A percentile compares a stretch with the other conserved stretches of the same genome.
Conservation (phyloP, 2,329 filamentous ascomycete species). For the Claviceps maximensis region DNA sequence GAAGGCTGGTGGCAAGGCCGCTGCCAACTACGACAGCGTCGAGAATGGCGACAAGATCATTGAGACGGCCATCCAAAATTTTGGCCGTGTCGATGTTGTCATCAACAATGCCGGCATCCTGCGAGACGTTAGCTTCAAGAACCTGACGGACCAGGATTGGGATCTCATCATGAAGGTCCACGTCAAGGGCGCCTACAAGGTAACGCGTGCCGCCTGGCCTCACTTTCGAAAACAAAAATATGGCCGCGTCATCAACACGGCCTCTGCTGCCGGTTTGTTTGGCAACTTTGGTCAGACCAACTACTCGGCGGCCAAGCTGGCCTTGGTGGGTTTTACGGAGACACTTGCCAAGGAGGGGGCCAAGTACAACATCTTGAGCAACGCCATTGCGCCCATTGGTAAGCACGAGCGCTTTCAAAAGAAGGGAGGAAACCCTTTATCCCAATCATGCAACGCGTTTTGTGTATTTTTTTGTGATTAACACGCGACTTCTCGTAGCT, state of each 20-base stretch:
- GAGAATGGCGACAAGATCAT: conserved; percentile 92
- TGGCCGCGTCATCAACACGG: conserved; percentile 89
- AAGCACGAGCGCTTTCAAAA: conserved; percentile 9
- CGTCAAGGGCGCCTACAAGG: conserved; percentile 90
- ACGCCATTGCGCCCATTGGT: conserved; percentile 82
- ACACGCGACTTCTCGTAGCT: conserved; percentile 32
- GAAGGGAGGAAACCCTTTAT: no score
- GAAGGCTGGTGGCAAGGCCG: conserved; percentile 81
- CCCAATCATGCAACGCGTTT: neutral
- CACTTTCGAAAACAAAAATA: conserved; percentile 99
- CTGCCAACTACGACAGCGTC: conserved; percentile 94
- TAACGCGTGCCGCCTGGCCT: conserved; percentile 85
- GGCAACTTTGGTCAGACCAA: conserved; percentile 93
- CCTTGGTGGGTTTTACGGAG: conserved; percentile 93
- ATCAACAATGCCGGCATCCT: conserved; percentile 98
- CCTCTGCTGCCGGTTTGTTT: conserved; percentile 90
- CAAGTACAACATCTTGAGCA: conserved; percentile 96
- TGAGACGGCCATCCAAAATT: conserved; percentile 67
- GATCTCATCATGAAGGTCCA: conserved; percentile 89
- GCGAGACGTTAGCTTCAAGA: conserved; percentile 93
- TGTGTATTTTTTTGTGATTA: no score
- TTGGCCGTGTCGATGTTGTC: conserved; percentile 81
- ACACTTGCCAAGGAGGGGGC: conserved; percentile 92
- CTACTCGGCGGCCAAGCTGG: conserved; percentile 93
- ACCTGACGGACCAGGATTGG: conserved; percentile 96